A percentile compares a stretch with the other conserved stretches of the same genome.
Conservation (phyloP, 2,329 filamentous ascomycete species). For the Alternaria sp. region DNA sequence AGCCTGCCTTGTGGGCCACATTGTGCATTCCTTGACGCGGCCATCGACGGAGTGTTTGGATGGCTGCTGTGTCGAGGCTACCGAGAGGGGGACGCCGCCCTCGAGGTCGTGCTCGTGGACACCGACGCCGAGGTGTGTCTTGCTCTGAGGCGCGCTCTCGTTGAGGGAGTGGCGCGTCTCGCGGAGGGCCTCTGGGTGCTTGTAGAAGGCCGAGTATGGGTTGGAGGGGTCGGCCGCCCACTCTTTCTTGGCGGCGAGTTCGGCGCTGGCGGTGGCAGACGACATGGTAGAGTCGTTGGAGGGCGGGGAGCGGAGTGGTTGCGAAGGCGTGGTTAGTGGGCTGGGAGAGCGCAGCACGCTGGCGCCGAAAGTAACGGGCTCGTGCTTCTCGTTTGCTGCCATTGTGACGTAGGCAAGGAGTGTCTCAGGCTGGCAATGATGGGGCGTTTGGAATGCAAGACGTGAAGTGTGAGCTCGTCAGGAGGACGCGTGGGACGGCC, state of each 20-base stretch:
- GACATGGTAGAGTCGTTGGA: slow-evolving; percentile 46
- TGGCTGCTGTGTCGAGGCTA: slow-evolving; percentile 51
- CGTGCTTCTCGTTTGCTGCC: slow-evolving; percentile 41
- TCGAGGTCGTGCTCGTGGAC: slow-evolving; percentile 54
- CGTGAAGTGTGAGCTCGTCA: slow-evolving; percentile 7
- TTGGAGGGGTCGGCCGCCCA: slow-evolving; percentile 47
- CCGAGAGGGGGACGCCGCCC: slow-evolving; percentile 43
- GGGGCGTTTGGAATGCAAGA: slow-evolving; percentile 12
- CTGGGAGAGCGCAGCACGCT: slow-evolving; percentile 46
- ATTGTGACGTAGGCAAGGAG: slow-evolving; percentile 32
- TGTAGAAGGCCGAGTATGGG: slow-evolving; percentile 59
- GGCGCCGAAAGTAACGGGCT: slow-evolving; percentile 54
- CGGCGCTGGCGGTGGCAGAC: slow-evolving; percentile 41
- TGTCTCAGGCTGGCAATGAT: slow-evolving; percentile 16
- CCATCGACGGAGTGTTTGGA: slow-evolving; percentile 54
- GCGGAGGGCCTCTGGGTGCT: slow-evolving; percentile 57
- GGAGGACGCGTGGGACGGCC: slow-evolving; percentile 16
- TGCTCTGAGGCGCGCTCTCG: slow-evolving; percentile 34
- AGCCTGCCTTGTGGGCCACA: slow-evolving; percentile 61
- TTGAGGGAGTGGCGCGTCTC: slow-evolving; percentile 55
- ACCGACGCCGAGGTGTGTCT: slow-evolving; percentile 42
- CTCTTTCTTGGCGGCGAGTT: slow-evolving; percentile 35
- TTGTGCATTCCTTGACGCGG: slow-evolving; percentile 58
- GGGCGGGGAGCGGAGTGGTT: slow-evolving; percentile 39
- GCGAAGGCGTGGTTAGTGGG: slow-evolving; percentile 23